Base-by-base conservation (phyloP, 2,329 filamentous ascomycete species). In the Berkeleyomyces basicola region DNA sequence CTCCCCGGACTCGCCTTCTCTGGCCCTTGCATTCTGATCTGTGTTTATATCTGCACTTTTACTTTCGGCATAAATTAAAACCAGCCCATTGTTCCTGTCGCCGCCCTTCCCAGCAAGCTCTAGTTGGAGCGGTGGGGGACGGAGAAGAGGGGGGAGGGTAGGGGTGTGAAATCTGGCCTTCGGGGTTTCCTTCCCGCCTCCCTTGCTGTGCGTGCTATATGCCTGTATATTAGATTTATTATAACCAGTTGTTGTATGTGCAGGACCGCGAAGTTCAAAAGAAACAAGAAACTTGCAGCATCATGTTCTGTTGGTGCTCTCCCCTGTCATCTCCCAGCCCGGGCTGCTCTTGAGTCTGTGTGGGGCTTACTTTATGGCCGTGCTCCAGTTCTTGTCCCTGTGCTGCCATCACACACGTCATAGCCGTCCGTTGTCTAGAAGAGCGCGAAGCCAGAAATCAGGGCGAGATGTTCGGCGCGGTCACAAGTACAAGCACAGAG, bases 321-420 rank as follows among this genome's bases (percentile, higher is more conserved):
- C 49, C 49, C 49, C 49, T 55, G 49, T 55, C 49, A 55, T 55
- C 49, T 55, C 49, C 49, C 49, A 55, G 49, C 33, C 49, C 33
- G 36, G 49, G 10, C 37, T 55, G 23, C 23, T 55, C 49, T 37
- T 14, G 10, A n/a, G 49, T 55, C 49, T 55, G 49, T 55, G 33
- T 55, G 9, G 49, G n/a, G 5, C 49, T 37, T 55, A 11, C 37
- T 55, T 39, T 39, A 55, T 39, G 49, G 49, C 49, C 49, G 49
- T 55, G 49, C 49, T 55, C 37, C 33, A 37, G 49, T 55, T 37
- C 14, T 36, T 37, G 49, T 53, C 49, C n/a, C 49, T 55, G 49
- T 55, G 49, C 33, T 55, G 49, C 49, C 49, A 39, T 55, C 49
- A 33, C 10, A 7, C 49, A 55, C 49, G 49, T 55, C 49, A 55